Evolutionary conservation across 108 stramenopile species (phyloP).

Genomic region (Cylindrotheca fusiformis): DNA sequence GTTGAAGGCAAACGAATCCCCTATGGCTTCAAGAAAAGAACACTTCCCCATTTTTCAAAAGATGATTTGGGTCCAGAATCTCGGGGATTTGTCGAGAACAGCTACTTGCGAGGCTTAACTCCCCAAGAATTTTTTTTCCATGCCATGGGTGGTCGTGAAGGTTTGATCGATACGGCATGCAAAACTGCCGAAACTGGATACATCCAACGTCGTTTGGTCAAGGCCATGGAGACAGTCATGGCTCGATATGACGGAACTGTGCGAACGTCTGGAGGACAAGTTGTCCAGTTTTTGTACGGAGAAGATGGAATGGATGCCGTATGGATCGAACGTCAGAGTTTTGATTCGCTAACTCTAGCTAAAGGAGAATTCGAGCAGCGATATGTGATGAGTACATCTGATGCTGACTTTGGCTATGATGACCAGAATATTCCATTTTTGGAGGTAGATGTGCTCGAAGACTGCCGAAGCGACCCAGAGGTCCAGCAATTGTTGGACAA

Average conservation of each 20-base stretch:
- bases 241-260: conserved; percentile 97
- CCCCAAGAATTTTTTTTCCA: conserved; percentile 99
- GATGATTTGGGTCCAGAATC: conserved; percentile 98
- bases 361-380: conserved; percentile 78
- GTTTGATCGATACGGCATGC: conserved; percentile 99
- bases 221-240: conserved; percentile 98
- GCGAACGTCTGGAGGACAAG: conserved; percentile 86
- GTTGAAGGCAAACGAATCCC: conserved; percentile 99
- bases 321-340: conserved; percentile 96
- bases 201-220: conserved; percentile 98
- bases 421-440: conserved; percentile 80
- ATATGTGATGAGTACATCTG: conserved; percentile 72
- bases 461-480: conserved; percentile 85
- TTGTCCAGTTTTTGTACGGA: conserved; percentile 99
- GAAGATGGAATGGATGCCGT: conserved; percentile 99
- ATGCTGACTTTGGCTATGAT: conserved; percentile 86
- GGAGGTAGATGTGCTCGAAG: conserved; percentile 73
- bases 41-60: conserved; percentile 98
- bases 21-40: conserved; percentile 96
- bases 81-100: conserved; percentile 99
- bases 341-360: conserved; percentile 81
- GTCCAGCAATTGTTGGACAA: conserved; percentile 83
- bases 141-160: conserved; percentile 99
- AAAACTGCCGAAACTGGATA: conserved; percentile 99
- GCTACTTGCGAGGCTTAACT: conserved; percentile 94